Evolutionary conservation across 148 eudicot species (phyloP), one percentile per base, ranked within the genome.

Genomic region (Camellia granthamiana): DNA sequence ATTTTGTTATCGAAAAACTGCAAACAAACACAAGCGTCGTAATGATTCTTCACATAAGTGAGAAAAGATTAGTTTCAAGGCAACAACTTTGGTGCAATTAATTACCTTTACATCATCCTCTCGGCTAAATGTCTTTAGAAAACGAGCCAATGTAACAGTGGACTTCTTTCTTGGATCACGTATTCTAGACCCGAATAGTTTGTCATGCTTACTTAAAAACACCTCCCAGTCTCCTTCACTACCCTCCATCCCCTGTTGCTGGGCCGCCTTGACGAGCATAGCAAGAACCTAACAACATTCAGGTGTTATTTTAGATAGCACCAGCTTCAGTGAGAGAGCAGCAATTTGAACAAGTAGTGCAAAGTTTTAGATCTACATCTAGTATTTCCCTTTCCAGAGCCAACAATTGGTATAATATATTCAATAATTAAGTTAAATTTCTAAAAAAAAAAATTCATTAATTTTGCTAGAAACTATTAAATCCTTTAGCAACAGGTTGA

Each of bases 211-310:
- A 70, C 79, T 79, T 65, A 97, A 78, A 75, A 97, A 97, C 13
- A 94, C 90, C 86, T 97, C 94, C 99, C 99, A 97, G 46, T 71
- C 84, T 60, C 99, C 99, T 59, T 87, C 86, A 12, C 87, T 93
- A 76, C 99, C 99, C 60, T 73, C 55, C 97, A 92, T 91, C 69
- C 87, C 92, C 65, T 74, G 72, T 81, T 90, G 92, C 77, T 94
- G 99, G 30, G 90, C 86, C 86, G 88, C 49, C 84, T 92, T 97
- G 60, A 94, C 98, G 64, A 91, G 81, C 73, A 91, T 88, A 72
- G 88, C 94, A 30, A 94, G 91, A 84, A 84, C 95, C 99, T 87
- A 81, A 75, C 10, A 59, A 38, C 16, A 19, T 44, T 30, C 9
- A 61, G 18, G 11, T 41, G 46, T n/a, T 4, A 30, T 30, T 30